Base-by-base conservation (phyloP, 2,329 filamentous ascomycete genomes). In the Amphichorda felina region DNA sequence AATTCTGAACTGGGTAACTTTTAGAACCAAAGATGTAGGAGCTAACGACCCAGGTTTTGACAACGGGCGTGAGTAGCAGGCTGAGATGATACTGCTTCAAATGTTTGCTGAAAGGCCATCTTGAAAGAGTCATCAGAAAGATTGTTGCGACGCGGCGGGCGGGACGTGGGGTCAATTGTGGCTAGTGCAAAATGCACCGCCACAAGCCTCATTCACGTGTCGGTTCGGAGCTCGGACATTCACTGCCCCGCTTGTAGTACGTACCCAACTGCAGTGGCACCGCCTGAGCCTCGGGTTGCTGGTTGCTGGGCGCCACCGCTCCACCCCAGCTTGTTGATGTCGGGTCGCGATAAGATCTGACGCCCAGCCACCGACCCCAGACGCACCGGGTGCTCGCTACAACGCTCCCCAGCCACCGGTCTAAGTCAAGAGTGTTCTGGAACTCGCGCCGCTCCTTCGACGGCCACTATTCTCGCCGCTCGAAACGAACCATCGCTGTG, bases 61-160 rank as follows among this genome's bases (percentile, higher is more conserved):
- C 21, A 6, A 24, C 21, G 21, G 21, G 21, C n/a, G 27, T n/a
- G 27, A 7, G 27, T 7, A 29, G 15, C 13, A n/a, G 15, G 27
- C n/a, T 14, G 27, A n/a, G 27, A 16, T 16, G 13, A 29, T 16
- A n/a, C 7, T 29, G 27, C 7, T 29, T n/a, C n/a, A 7, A 13
- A 8, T 26, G 27, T 6, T 29, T 29, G 6, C 13, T 29, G 7
- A 29, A 29, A 16, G 15, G 13, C n/a, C 27, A 29, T n/a, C 27
- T n/a, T 34, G 32, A 45, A 50, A 49, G 49, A 50, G 47, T 50
- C 48, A 50, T 42, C 41, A 9, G 19, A 16, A 24, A 27, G 22
- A 35, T n/a, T 9, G 15, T 33, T 14, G 14, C 13, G 31, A n/a
- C 17, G 31, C 16, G 24, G 18, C 16, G 17, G 11, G 24, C 21